Conservation (phyloP, 2,329 filamentous ascomycete genomes). For the Beauveria sp. region DNA sequence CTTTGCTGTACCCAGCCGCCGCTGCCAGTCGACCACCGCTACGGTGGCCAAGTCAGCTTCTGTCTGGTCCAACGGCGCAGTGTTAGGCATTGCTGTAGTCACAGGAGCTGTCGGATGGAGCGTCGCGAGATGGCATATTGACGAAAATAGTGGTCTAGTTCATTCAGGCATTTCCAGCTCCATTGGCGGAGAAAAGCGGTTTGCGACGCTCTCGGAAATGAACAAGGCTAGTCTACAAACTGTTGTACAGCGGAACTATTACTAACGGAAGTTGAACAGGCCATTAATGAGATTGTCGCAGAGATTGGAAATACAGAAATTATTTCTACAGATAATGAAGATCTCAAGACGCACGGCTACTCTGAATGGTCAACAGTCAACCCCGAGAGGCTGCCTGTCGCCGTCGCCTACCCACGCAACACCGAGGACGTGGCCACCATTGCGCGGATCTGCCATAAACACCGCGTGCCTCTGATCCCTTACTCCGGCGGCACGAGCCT, state of each 20-base stretch:
- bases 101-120: conserved; percentile 36
- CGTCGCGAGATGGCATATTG: conserved; percentile 23
- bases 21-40: background rate
- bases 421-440: conserved; percentile 54
- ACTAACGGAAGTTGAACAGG: conserved; percentile 30
- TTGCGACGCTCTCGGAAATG: conserved; percentile 37
- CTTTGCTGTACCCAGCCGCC: background rate
- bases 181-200: conserved; percentile 22
- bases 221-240: conserved; percentile 24
- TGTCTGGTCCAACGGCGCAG: conserved; percentile 24
- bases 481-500: conserved; percentile 82
- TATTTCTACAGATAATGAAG: conserved; percentile 55
- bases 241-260: background rate
- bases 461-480: conserved; percentile 75
- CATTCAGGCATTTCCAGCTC: conserved; percentile 10
- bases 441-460: conserved; percentile 65
- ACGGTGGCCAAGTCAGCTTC: background rate
- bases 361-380: conserved; percentile 60
- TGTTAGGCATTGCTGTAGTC: conserved; percentile 30
- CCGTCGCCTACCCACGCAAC: conserved; percentile 55
- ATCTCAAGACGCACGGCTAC: conserved; percentile 55
- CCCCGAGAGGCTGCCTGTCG: conserved; percentile 52
- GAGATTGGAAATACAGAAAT: conserved; percentile 43
- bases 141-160: conserved; percentile 2
- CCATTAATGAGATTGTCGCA: conserved; percentile 46